Conservation (phyloP, 1,284 basidiomycete genomes). For the Ustilago tritici region DNA sequence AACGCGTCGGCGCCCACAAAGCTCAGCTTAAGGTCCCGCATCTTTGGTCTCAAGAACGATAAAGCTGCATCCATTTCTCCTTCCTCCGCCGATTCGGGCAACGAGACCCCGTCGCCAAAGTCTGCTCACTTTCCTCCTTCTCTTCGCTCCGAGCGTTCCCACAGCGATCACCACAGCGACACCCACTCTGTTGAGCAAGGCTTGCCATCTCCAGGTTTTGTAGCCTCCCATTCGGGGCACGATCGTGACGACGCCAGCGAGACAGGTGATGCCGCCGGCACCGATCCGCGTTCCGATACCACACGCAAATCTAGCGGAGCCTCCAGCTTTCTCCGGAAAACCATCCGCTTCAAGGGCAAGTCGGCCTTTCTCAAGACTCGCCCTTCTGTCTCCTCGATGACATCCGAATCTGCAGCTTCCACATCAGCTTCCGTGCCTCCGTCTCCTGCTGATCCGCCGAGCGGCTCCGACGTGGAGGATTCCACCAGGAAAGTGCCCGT, state of each 20-base stretch:
- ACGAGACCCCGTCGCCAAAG: conserved; percentile 30
- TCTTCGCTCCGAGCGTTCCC: conserved; percentile 33
- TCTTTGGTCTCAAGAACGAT: conserved; percentile 41
- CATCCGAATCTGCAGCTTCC: conserved; percentile 27
- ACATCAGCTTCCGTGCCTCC: conserved; percentile 27
- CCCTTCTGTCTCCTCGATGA: conserved; percentile 26
- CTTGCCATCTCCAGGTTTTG: conserved; percentile 10
- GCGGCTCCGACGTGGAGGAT: conserved; percentile 21
- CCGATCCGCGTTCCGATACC: conserved; percentile 6
- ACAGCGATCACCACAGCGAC: conserved; percentile 23
- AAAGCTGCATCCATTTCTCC: conserved; percentile 22
- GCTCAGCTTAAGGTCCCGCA: conserved; percentile 37
- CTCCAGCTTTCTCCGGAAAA: conserved; percentile 41
- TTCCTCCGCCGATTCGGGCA: conserved; percentile 24
- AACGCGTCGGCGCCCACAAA: conserved; percentile 22
- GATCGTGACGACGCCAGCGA: conserved; percentile 20
- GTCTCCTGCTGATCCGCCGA: conserved; percentile 29
- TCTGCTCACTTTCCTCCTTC: conserved; percentile 32
- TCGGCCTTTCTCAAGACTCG: conserved; percentile 32
- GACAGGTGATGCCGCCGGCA: not conserved
- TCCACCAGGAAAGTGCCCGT: conserved; percentile 3
- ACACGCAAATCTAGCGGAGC: conserved; percentile 31
- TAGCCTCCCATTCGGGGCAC: conserved; percentile 12
- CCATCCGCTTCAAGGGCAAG: conserved; percentile 50
- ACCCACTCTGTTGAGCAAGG: conserved; percentile 6